phyloP scores from a whole-genome alignment of 106 monocot genomes.

The Acorus calamus region DNA sequence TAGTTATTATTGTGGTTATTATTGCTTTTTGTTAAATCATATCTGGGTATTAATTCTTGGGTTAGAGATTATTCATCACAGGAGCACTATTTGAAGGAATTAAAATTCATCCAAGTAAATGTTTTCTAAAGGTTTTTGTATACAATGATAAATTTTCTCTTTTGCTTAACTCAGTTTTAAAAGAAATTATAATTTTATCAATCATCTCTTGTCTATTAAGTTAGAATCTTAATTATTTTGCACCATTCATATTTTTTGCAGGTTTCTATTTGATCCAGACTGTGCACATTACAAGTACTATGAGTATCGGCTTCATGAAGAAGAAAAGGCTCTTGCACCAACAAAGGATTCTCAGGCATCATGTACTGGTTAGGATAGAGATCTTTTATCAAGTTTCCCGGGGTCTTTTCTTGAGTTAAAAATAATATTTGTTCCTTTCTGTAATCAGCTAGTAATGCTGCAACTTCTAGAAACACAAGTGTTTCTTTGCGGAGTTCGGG shows the following conservation, averaged over 20 bases:
- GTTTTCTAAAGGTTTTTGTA: too few relatives aligned
- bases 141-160: too few relatives aligned
- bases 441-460: conserved; percentile 7
- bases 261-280: conserved; percentile 83
- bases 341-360: conserved; percentile 45
- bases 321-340: conserved; percentile 55
- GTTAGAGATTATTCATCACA: too few relatives aligned
- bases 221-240: not conserved
- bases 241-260: conserved; percentile 15
- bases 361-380: conserved; percentile 25
- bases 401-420: not conserved
- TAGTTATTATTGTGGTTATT: too few relatives aligned
- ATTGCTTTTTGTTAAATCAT: too few relatives aligned
- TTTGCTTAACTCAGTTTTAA: too few relatives aligned
- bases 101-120: too few relatives aligned
- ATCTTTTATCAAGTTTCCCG: not conserved
- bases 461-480: conserved; percentile 13
- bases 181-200: too few relatives aligned
- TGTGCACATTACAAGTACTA: conserved; percentile 92
- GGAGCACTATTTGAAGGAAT: too few relatives aligned
- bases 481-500: conserved; percentile 15
- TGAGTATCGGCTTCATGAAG: conserved; percentile 58
- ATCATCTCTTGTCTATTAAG: not conserved
- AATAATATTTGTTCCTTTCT: not conserved
- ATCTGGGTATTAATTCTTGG: too few relatives aligned